Base-by-base conservation (phyloP, 106 monocot species). In the Dactylorhiza incarnata region DNA sequence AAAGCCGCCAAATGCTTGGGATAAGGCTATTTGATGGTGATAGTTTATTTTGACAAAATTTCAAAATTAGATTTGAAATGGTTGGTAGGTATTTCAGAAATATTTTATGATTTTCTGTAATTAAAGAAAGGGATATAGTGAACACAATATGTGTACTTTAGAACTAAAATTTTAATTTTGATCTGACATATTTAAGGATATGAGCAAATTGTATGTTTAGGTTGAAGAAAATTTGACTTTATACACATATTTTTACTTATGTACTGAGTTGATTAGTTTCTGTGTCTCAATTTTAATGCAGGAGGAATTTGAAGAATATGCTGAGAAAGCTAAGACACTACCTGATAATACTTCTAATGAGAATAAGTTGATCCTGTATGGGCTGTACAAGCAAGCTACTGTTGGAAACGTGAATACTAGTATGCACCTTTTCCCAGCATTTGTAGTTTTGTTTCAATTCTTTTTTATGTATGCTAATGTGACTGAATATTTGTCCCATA, bases 231-330 rank as follows among this genome's bases (percentile, higher is more conserved):
- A 29, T 0, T 29, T 29, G 29, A 1, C 29, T 29, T 29, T 29
- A 29, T 29, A 2, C 29, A 29, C 2, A 29, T 29, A 29, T 29
- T 29, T 29, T 29, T 29, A 29, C 29, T 29, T 29, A 29, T 65
- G 26, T 12, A 26, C 24, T 11, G 9, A 29, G 12, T 26, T 25
- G 2, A 2, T 65, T 65, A 9, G 26, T 12, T 65, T 9, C 3
- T 63, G 24, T 65, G 25, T 23, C 26, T 65, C 26, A 5, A 55
- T 48, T 17, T 46, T 55, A 76, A 72, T 66, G 82, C 82, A 91
- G 94, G 91, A 94, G 68, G 94, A 94, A 5, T 94, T 94, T 77
- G 91, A 91, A 78, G 91, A 91, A 47, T 71, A 91, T 77, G 94
- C 94, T 50, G 78, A 83, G 77, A 89, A 89, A 77, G 94, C 87